Conservation (phyloP, 2,329 filamentous ascomycete genomes). For the Emmonsia crescens region DNA sequence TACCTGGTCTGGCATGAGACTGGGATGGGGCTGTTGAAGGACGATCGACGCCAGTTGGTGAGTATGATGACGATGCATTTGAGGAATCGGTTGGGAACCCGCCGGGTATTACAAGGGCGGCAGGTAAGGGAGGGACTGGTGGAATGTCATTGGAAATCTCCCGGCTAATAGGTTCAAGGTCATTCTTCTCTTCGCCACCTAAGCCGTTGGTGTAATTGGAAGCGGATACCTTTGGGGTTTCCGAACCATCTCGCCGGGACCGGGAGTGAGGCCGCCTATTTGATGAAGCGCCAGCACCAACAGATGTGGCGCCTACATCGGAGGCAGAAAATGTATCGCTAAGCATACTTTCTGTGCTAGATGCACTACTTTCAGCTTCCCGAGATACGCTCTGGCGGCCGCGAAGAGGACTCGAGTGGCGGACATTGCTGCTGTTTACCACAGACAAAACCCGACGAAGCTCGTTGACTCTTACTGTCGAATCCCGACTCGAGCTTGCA, state of each 20-base stretch:
- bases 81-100: conserved; percentile 32
- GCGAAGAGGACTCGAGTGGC: conserved; percentile 35
- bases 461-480: conserved; percentile 39
- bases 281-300: conserved; percentile 16
- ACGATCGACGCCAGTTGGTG: conserved; percentile 15
- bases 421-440: conserved; percentile 22
- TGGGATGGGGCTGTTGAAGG: conserved; percentile 14
- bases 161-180: conserved; percentile 9
- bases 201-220: conserved; percentile 13
- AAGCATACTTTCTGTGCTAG: conserved; percentile 37
- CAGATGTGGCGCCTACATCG: conserved; percentile 20
- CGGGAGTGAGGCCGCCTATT: conserved; percentile 21
- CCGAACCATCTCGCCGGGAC: conserved; percentile 21
- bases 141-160: conserved; percentile 28
- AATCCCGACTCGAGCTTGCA: conserved; percentile 31
- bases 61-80: conserved; percentile 17
- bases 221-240: conserved; percentile 23
- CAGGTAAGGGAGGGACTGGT: conserved; percentile 37
- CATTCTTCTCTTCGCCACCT: conserved; percentile 7
- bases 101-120: conserved; percentile 30
- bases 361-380: conserved; percentile 24
- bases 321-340: conserved; percentile 29
- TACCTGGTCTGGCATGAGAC: conserved; percentile 6
- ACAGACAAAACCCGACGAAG: conserved; percentile 38
- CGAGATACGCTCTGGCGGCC: conserved; percentile 24